Base-by-base conservation (phyloP, 257 asterid genomes). In the Nicotiana noctiflora region DNA sequence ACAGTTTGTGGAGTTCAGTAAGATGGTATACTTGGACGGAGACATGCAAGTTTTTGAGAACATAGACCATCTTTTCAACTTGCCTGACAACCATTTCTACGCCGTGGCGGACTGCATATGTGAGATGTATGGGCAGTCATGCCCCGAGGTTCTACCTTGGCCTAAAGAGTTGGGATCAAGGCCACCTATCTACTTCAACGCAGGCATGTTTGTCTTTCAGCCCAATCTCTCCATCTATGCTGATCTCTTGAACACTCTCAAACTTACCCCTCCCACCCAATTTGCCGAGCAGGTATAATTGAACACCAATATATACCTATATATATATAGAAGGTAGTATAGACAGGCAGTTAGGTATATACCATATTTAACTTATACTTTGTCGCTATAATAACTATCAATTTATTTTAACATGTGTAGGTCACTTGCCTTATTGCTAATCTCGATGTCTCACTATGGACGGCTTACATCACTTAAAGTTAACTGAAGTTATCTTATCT, bases 1-100 rank as follows among this genome's bases (percentile, higher is more conserved):
- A 0, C 80, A 84, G 89, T 84, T 86, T 74, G 86, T 84, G 66
- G 90, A 88, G 46, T 84, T 72, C 64, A 82, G 85, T 81, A 86
- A 79, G 80, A 72, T 84, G 87, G 61, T 84, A 32, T 84, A 84
- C 56, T 74, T 82, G 70, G 87, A 81, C 18, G 75, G 81, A 51
- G 87, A 84, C 44, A 81, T 82, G 52, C 85, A 84, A 79, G 87
- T 81, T n/a, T 63, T 44, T 52, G 85, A 62, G 3, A 84, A 79
- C 81, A 78, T 84, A 18, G 87, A 84, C 57, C 83, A 81, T 46
- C 79, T 84, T 0, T 84, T 81, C 6, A 79, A 84, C 18, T 1
- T 82, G 46, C 81, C 78, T 4, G 80, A 84, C 52, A 77, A 80
- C 6, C 17, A 70, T 14, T 59, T 81, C 7, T 84, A 81, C 14